phyloP scores from a whole-genome alignment of 768 basidiomycete genomes.

The Terana coerulea region DNA sequence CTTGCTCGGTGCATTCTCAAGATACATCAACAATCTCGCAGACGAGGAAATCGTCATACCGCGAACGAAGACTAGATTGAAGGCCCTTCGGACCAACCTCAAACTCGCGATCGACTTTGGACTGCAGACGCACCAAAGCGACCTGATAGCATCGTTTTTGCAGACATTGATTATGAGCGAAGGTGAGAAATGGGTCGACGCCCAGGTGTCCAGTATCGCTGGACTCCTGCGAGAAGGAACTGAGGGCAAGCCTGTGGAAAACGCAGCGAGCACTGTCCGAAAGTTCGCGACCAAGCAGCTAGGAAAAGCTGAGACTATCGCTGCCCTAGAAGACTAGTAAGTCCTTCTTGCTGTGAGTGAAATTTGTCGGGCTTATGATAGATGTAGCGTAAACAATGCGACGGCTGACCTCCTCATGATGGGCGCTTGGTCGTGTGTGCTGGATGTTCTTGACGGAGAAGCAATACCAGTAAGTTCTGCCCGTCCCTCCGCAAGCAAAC shows the following conservation, averaged over 20 bases:
- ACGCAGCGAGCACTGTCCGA: constrained; percentile 72
- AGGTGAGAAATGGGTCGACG: constrained; percentile 85
- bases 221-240: constrained; percentile 67
- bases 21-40: constrained; percentile 86
- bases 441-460: constrained; percentile 56
- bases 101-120: constrained; percentile 92
- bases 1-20: constrained; percentile 84
- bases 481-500: neutral
- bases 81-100: constrained; percentile 78
- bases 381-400: constrained; percentile 82
- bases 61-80: constrained; percentile 68
- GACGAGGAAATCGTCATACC: constrained; percentile 70
- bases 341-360: constrained; percentile 24
- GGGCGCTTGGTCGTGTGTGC: constrained; percentile 70
- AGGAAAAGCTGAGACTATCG: constrained; percentile 72
- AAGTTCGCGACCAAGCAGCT: constrained; percentile 87
- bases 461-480: constrained; percentile 61
- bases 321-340: constrained; percentile 87
- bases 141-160: constrained; percentile 87
- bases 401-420: constrained; percentile 81
- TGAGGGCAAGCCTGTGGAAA: constrained; percentile 68
- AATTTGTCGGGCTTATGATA: neutral
- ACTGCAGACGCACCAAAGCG: constrained; percentile 72
- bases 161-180: constrained; percentile 97
- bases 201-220: constrained; percentile 63